Base-by-base conservation (phyloP, 768 basidiomycete species). In the Pleurotus platypus region DNA sequence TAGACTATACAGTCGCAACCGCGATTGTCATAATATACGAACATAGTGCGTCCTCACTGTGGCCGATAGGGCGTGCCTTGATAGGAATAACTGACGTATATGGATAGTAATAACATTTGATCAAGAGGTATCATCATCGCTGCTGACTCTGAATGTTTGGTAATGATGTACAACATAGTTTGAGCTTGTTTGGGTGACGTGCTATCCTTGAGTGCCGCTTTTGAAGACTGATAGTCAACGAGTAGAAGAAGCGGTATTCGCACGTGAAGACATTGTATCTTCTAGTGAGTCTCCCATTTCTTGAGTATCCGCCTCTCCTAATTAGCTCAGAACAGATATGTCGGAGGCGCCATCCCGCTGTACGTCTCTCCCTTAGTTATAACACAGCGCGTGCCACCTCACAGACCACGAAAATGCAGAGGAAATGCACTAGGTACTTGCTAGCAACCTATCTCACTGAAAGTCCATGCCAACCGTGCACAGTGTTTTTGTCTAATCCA, bases 401-500 rank as follows among this genome's bases (percentile, higher is more conserved):
- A 39, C 11, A 22, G 26, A 8, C 12, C 6, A 6, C 40, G 13
- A 16, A 18, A 16, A 16, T 5, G 24, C n/a, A 56, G 55, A 16
- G 46, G 55, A 13, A 56, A 46, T 39, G 55, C 55, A 27, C 13
- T 56, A 56, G 55, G 55, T 46, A 46, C 16, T 13, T n/a, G 8
- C 16, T 27, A 15, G 5, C 9, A 15, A 16, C 6, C 20, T n/a
- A 24, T 13, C n/a, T 42, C 11, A 7, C 15, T 15, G 43, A 18
- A 16, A 11, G 40, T 12, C 5, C 11, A 37, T 35, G 30, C 18
- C n/a, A 42, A 54, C 39, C n/a, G 3, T 16, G 35, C 16, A 8
- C 18, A 54, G 51, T 54, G 11, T 54, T 54, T 39, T 15, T 54
- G 7, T 16, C 37, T 15, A 54, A 54, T 54, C 51, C 51, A 54